phyloP scores from a whole-genome alignment of 2,329 filamentous ascomycete genomes.

The Pyricularia sp. region DNA sequence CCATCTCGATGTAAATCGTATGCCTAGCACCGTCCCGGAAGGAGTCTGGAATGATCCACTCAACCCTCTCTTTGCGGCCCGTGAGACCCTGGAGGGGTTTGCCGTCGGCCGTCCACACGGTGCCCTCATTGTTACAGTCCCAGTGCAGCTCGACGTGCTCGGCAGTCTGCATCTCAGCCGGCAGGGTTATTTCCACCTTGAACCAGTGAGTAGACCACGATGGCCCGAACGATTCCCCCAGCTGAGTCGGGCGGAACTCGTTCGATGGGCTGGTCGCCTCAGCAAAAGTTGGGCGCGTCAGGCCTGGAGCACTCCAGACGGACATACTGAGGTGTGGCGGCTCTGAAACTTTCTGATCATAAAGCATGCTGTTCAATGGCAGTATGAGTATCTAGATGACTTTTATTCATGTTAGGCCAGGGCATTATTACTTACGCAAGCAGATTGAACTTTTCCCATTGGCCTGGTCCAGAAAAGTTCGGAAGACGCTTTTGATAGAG shows the following conservation, averaged over 20 bases:
- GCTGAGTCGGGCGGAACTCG: slow-evolving; percentile 22
- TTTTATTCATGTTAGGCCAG: slow-evolving; percentile 4
- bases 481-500: slow-evolving; percentile 14
- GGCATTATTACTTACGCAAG: slow-evolving; percentile 12
- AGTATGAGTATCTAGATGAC: not conserved
- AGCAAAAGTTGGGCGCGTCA: slow-evolving; percentile 10
- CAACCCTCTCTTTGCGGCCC: slow-evolving; percentile 50
- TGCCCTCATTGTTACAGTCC: slow-evolving; percentile 57
- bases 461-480: slow-evolving; percentile 13
- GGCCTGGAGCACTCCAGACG: slow-evolving; percentile 11
- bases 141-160: slow-evolving; percentile 57
- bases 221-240: slow-evolving; percentile 53
- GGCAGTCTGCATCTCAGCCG: slow-evolving; percentile 42
- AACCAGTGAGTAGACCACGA: slow-evolving; percentile 70
- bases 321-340: slow-evolving; percentile 9
- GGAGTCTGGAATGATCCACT: slow-evolving; percentile 53
- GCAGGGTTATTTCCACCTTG: slow-evolving; percentile 48
- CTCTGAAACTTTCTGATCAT: slow-evolving; percentile 10
- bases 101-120: slow-evolving; percentile 56
- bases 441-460: slow-evolving; percentile 16
- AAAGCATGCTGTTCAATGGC: slow-evolving; percentile 6
- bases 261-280: slow-evolving; percentile 8
- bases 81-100: slow-evolving; percentile 56
- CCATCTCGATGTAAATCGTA: slow-evolving; percentile 60
- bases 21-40: slow-evolving; percentile 54